Evolutionary conservation across 164 flowering plant genomes (phyloP), one percentile per base, ranked within the genome.

Genomic region (Buxus sempervirens): DNA sequence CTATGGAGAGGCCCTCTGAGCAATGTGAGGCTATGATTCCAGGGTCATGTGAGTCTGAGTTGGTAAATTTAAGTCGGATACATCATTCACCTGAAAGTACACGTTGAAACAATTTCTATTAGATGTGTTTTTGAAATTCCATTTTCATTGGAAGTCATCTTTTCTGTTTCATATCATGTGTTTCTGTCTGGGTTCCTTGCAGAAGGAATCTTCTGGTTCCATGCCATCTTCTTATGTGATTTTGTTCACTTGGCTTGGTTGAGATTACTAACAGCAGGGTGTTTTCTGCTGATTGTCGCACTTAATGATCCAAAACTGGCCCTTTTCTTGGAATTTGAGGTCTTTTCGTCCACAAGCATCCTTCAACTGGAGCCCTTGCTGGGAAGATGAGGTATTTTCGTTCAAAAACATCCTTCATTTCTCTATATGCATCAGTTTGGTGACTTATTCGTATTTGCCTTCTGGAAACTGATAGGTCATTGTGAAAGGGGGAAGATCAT

Each of bases 81-180:
- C 94, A 86, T 85, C 51, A 45, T 45, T 45, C 51, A 10, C 89
- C 93, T 75, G 87, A 90, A 92, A 90, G 87, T 87, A 92, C 98
- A 90, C 95, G 84, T 90, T 93, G 86, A 93, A 80, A 90, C 91
- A 73, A 78, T 88, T 82, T 82, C 73, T 73, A 69, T 81, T 77
- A 75, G 24, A 0, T 54, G 2, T 32, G 24, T 60, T 63, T 65
- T 26, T 32, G 24, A 54, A 65, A 65, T 65, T 32, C 45, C 38
- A 1, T 45, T 45, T 15, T 45, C 51, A 45, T 45, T 45, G 14
- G 2, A 10, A 32, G 12, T 45, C 18, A 45, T 45, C 10, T 45
- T 10, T 45, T 45, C 18, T 53, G 41, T 26, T n/a, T 15, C 27
- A 21, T 45, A 45, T 58, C 60, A 23, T 23, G 2, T 23, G 9